These are phyloP conservation scores for Poterioochromonas sp. DNA, from an alignment of 352 stramenopile genomes.

Conservation along the genomic window DNA sequence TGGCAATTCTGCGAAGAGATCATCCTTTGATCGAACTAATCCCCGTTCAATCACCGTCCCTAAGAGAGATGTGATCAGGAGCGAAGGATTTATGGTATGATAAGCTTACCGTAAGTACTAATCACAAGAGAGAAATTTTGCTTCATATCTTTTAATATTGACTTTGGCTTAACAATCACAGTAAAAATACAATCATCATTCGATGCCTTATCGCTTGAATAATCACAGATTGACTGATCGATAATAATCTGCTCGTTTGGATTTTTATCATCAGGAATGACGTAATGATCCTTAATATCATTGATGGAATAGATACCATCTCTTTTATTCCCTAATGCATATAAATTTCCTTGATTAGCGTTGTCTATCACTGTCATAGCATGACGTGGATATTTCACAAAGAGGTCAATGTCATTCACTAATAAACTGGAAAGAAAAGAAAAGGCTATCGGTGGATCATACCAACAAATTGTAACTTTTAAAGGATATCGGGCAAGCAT, in stretches of 20 bases:
- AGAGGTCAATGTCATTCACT: not conserved
- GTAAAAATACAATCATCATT: slow-evolving; percentile 1
- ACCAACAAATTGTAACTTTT: slow-evolving; percentile 7
- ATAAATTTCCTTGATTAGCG: too few relatives aligned
- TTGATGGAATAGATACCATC: not conserved
- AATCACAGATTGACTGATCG: not conserved
- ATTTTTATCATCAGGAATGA: not conserved
- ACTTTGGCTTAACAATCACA: not conserved
- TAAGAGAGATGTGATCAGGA: too few relatives aligned
- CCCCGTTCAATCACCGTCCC: too few relatives aligned
- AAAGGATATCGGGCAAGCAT: not conserved
- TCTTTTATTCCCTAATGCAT: not conserved
- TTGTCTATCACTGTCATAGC: too few relatives aligned
- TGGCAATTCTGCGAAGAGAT: too few relatives aligned
- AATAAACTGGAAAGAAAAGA: not conserved
- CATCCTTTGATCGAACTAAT: too few relatives aligned
- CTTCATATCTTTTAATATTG: not conserved
- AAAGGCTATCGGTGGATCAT: not conserved
- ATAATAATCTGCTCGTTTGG: slow-evolving; percentile 18
- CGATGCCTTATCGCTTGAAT: not conserved
- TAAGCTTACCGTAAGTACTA: not conserved
- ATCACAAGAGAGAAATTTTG: not conserved
- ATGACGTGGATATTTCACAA: not conserved
- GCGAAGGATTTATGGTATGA: too few relatives aligned
- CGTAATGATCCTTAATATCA: not conserved